Percentiles rank a stretch among this genome's conserved stretches.
These are phyloP conservation scores for Rhododendron ovatum DNA, from an alignment of 148 eudicot genomes.

Conservation along the genomic window DNA sequence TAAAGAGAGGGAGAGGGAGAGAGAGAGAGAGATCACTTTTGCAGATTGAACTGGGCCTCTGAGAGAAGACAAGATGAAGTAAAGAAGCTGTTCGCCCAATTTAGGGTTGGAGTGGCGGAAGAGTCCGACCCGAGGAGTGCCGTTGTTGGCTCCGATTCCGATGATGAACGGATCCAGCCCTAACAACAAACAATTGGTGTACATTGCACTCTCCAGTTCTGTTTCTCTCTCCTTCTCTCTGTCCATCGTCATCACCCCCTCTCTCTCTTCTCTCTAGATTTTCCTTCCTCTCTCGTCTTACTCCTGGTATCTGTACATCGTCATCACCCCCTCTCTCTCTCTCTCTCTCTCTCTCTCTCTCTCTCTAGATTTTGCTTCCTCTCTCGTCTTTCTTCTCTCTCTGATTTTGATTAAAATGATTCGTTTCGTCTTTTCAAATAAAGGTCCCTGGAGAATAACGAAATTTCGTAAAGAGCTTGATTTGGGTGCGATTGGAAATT, in stretches of 20 bases:
- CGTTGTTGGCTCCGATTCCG: constrained; percentile 51
- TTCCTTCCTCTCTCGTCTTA: constrained; percentile 1
- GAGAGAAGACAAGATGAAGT: constrained; percentile 83
- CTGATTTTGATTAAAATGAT: constrained; percentile 3
- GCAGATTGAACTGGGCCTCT: constrained; percentile 86
- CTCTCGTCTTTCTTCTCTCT: constrained; percentile 10
- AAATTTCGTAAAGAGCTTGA: background rate
- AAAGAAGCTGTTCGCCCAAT: constrained; percentile 94
- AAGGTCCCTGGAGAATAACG: constrained; percentile 8
- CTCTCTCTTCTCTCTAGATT: constrained; percentile 18
- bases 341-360: background rate
- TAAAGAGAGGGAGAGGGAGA: background rate
- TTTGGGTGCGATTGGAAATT: background rate
- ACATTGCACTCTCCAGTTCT: constrained; percentile 96
- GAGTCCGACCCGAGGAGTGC: constrained; percentile 73
- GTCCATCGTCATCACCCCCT: constrained; percentile 71
- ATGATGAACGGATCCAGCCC: constrained; percentile 87
- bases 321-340: too few relatives aligned
- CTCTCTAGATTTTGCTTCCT: background rate
- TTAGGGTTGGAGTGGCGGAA: constrained; percentile 99
- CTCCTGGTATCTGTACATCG: constrained; percentile 6
- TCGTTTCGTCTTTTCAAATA: constrained; percentile 10
- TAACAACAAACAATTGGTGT: constrained; percentile 80
- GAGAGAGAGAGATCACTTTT: constrained; percentile 37
- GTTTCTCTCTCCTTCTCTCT: constrained; percentile 95